Percentiles rank a stretch among this genome's conserved stretches.
phyloP scores from a whole-genome alignment of 2,329 filamentous ascomycete species.

The Phyllosticta ampelicida region DNA sequence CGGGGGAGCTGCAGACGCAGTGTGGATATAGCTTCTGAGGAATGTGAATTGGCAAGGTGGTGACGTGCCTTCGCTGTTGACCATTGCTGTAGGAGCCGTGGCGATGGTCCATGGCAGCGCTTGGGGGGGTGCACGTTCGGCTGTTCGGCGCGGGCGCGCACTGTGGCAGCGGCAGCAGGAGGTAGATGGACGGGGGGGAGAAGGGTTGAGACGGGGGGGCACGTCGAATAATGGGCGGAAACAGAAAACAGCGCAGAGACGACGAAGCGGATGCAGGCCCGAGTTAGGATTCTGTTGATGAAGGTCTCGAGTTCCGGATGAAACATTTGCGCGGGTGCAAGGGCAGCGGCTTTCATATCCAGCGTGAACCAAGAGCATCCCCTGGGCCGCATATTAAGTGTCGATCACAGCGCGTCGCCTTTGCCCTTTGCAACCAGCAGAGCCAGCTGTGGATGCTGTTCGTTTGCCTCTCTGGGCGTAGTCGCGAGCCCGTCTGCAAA shows the following conservation, averaged over 20 bases:
- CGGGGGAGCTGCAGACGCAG: neutral
- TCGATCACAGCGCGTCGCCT: neutral
- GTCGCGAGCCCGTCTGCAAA: neutral
- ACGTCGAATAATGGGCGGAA: too few relatives aligned
- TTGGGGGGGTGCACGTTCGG: neutral
- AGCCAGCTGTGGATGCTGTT: neutral
- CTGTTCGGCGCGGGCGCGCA: neutral
- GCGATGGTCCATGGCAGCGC: neutral
- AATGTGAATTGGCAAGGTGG: neutral
- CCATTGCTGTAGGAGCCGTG: neutral
- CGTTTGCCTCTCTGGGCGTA: neutral
- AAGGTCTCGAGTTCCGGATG: conserved; percentile 3
- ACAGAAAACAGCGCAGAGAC: neutral
- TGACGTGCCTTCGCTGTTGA: neutral
- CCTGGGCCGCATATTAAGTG: conserved; percentile 3
- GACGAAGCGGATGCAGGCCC: neutral
- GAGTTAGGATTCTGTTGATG: neutral
- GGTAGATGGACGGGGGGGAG: neutral
- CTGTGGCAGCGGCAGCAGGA: neutral
- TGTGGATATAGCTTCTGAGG: neutral
- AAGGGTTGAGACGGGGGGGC: too few relatives aligned
- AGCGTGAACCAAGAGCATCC: neutral
- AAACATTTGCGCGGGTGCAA: conserved; percentile 2
- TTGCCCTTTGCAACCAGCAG: neutral
- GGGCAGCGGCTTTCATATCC: conserved; percentile 5